Base-by-base conservation (phyloP, 148 eudicot species). In the Vaccinium macrocarpon region DNA sequence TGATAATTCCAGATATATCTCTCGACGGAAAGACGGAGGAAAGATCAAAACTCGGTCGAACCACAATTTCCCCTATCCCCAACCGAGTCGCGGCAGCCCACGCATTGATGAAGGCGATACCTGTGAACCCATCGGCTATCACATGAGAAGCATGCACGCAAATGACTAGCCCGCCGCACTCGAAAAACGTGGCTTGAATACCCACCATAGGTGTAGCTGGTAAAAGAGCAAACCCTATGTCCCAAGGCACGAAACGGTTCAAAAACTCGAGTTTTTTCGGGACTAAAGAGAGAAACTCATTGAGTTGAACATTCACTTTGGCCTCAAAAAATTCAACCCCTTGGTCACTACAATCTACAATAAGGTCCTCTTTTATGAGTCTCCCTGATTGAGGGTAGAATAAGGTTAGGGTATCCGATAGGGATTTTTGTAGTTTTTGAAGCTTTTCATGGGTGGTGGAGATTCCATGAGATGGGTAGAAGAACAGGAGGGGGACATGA, bases 261-360 rank as follows among this genome's bases (percentile, higher is more conserved):
- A 79, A 8, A 57, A 79, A 25, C 68, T 16, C 50, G 11, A 57
- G 23, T 11, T 35, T 56, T 6, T 32, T 32, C 4, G 66, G 50
- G n/a, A 23, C 15, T 9, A 32, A 11, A 19, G 8, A 13, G 18
- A 32, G 49, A 32, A 35, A 32, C 25, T 79, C 68, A 1, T 23
- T 9, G 50, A 79, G 82, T 32, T 18, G 14, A 56, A 56, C 23
- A 57, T 79, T 35, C 23, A 35, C 50, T 21, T 55, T 56, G 49
- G 82, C 82, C 35, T 56, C 82, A 21, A 79, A 55, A 57, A 29
- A 79, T 79, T 32, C 82, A 35, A 35, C 68, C 25, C 82, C 82
- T 18, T 79, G 68, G 68, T 57, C 70, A 19, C 42, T 56, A 35
- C 82, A 79, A 56, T 56, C 82, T 1, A 79, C 48, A 12, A 56